A percentile compares a stretch with the other conserved stretches of the same genome.
phyloP scores from a whole-genome alignment of 805 yeast species.

The Zygoascus bituminiphila region DNA sequence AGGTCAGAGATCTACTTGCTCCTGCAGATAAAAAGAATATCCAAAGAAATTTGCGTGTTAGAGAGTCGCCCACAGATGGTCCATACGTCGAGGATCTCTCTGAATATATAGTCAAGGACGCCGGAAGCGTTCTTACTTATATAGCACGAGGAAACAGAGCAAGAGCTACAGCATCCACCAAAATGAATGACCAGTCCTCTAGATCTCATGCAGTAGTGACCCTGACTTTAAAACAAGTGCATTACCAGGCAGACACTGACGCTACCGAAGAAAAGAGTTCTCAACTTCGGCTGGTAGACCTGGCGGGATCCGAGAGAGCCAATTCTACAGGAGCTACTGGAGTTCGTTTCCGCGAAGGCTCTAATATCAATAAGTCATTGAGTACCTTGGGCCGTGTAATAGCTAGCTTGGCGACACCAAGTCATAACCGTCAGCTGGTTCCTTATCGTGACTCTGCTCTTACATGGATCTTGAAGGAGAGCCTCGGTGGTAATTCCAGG shows the following conservation, averaged over 20 bases:
- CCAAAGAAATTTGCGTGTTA: constrained; percentile 35
- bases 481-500: constrained; percentile 77
- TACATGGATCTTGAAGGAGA: constrained; percentile 69
- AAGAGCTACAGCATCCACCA: constrained; percentile 65
- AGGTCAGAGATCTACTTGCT: constrained; percentile 53
- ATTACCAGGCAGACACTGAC: constrained; percentile 27
- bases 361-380: constrained; percentile 67
- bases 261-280: constrained; percentile 44
- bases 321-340: constrained; percentile 51
- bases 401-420: constrained; percentile 37
- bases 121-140: constrained; percentile 40
- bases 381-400: constrained; percentile 72
- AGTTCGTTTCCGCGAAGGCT: constrained; percentile 59
- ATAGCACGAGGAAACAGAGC: constrained; percentile 44
- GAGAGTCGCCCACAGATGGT: constrained; percentile 60
- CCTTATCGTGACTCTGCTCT: constrained; percentile 71
- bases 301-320: constrained; percentile 78
- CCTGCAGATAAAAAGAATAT: constrained; percentile 13
- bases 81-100: constrained; percentile 64
- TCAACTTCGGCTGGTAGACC: constrained; percentile 60
- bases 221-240: constrained; percentile 50
- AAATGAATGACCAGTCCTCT: constrained; percentile 63
- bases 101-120: constrained; percentile 43
- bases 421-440: constrained; percentile 28
- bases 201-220: constrained; percentile 78